Evolutionary conservation across 2,329 filamentous ascomycete genomes (phyloP).

Genomic region (Coniochaeta sp.): DNA sequence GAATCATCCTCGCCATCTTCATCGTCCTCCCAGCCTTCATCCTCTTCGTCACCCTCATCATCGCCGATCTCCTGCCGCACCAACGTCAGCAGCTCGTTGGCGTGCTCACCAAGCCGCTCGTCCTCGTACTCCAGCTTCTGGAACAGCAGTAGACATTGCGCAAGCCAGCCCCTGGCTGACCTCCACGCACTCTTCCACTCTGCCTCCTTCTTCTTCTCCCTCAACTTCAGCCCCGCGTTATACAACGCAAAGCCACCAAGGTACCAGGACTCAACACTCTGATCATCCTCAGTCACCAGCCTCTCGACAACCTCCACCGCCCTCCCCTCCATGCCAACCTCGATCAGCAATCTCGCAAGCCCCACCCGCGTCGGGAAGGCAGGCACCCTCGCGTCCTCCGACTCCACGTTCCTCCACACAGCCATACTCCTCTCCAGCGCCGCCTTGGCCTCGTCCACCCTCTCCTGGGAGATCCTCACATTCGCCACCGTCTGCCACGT

Average conservation of each 20-base stretch:
- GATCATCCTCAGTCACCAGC: constrained; percentile 80
- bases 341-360: constrained; percentile 79
- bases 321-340: constrained; percentile 78
- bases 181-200: constrained; percentile 58
- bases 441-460: constrained; percentile 69
- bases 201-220: constrained; percentile 28
- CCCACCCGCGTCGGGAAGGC: constrained; percentile 83
- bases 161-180: constrained; percentile 76
- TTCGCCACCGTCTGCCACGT: constrained; percentile 94
- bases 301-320: constrained; percentile 81
- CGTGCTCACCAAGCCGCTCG: constrained; percentile 68
- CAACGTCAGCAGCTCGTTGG: constrained; percentile 59
- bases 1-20: constrained; percentile 39
- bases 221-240: constrained; percentile 65
- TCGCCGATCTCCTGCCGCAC: constrained; percentile 61
- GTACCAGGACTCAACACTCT: constrained; percentile 95
- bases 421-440: constrained; percentile 74
- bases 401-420: constrained; percentile 73
- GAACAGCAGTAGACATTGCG: constrained; percentile 75
- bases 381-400: constrained; percentile 65
- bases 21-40: constrained; percentile 46
- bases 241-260: constrained; percentile 90
- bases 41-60: constrained; percentile 38
- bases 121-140: constrained; percentile 77
- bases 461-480: constrained; percentile 81